Conservation (phyloP, 805 yeast species). For the Teunomyces funiuensis region DNA sequence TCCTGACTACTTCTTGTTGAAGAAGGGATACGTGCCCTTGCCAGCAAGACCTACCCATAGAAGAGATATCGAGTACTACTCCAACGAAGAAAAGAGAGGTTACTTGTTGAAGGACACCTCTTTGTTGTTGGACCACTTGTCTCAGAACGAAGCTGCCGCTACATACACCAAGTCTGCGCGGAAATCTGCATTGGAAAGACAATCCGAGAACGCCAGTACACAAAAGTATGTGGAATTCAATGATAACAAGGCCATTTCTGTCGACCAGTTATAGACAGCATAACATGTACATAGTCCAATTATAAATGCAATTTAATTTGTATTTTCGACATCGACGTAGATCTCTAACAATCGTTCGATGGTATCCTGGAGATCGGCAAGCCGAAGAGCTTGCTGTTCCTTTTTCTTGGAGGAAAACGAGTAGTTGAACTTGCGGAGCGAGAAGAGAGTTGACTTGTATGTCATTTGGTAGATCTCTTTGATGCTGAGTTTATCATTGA, state of each 20-base stretch:
- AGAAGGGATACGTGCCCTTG: slow-evolving; percentile 78
- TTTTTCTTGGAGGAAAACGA: slow-evolving; percentile 17
- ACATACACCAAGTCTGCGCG: slow-evolving; percentile 24
- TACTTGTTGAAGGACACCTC: slow-evolving; percentile 52
- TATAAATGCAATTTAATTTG: not conserved
- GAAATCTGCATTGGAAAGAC: slow-evolving; percentile 36
- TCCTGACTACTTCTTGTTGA: slow-evolving; percentile 67
- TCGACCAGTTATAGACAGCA: slow-evolving; percentile 3
- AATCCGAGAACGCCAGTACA: slow-evolving; percentile 32
- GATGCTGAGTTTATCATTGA: slow-evolving; percentile 35
- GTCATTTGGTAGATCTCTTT: slow-evolving; percentile 45
- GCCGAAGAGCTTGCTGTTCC: slow-evolving; percentile 14
- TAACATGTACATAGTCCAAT: slow-evolving; percentile 8
- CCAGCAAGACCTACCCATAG: slow-evolving; percentile 83
- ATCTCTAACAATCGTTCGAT: slow-evolving; percentile 40
- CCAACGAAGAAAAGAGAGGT: slow-evolving; percentile 71
- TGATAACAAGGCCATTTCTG: slow-evolving; percentile 11
- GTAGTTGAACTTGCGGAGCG: slow-evolving; percentile 37
- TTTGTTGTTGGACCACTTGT: slow-evolving; percentile 38
- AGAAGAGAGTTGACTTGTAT: slow-evolving; percentile 35
- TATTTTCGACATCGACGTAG: slow-evolving; percentile 32
- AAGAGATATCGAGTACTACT: slow-evolving; percentile 77
- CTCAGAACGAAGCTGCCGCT: slow-evolving; percentile 14
- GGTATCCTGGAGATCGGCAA: slow-evolving; percentile 37
- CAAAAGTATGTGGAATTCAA: slow-evolving; percentile 13